A percentile compares a stretch with the other conserved stretches of the same genome.
phyloP scores from a whole-genome alignment of 306 rosid genomes.

The Cyclanthera cordifolia region DNA sequence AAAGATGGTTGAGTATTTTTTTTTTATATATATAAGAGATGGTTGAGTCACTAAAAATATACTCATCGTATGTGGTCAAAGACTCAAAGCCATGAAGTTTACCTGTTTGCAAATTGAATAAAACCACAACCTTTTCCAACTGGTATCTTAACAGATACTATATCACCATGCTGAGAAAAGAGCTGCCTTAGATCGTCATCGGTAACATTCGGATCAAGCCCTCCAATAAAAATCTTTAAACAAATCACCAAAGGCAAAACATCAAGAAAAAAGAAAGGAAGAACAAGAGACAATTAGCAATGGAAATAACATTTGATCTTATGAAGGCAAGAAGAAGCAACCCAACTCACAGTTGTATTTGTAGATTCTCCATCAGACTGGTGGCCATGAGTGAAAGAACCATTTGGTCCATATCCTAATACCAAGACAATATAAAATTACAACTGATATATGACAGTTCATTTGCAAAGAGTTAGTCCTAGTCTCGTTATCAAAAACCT shows the following conservation, averaged over 20 bases:
- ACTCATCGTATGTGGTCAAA: neutral
- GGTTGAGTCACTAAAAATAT: neutral
- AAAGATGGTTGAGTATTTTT: constrained; percentile 13
- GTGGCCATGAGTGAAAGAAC: constrained; percentile 39
- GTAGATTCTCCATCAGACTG: constrained; percentile 72
- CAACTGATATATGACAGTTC: neutral
- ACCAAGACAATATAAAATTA: constrained; percentile 9
- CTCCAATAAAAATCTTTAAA: constrained; percentile 86
- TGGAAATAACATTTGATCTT: neutral
- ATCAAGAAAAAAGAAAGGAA: neutral
- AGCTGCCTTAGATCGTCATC: constrained; percentile 93
- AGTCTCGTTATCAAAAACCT: neutral
- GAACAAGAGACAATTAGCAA: constrained; percentile 8
- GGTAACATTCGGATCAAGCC: constrained; percentile 79
- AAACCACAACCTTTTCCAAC: constrained; percentile 94
- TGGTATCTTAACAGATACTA: constrained; percentile 88
- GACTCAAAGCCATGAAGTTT: neutral
- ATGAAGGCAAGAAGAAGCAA: neutral
- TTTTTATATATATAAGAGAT: constrained; percentile 4
- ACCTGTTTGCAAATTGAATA: constrained; percentile 89
- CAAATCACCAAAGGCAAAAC: constrained; percentile 17
- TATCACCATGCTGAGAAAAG: constrained; percentile 76
- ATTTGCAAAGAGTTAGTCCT: neutral
- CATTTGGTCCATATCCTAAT: constrained; percentile 69
- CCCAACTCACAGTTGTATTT: constrained; percentile 69